Conservation (phyloP, 108 stramenopile species). For the Mayamaea pseudoterrestris region DNA sequence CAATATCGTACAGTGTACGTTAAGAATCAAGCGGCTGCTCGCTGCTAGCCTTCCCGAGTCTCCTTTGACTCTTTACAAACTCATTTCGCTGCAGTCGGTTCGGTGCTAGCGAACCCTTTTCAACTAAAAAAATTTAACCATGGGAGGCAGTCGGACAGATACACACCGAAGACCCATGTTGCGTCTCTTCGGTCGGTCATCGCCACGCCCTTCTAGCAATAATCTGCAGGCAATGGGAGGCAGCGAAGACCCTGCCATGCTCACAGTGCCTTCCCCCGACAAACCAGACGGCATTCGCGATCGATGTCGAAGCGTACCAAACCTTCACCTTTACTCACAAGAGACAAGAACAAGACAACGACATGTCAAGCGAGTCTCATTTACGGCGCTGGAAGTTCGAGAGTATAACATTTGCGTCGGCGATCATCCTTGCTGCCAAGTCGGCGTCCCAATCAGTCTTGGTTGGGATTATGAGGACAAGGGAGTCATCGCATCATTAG, state of each 20-base stretch:
- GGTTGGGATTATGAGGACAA: slow-evolving; percentile 35
- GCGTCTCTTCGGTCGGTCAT: background rate
- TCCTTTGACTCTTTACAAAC: too few species aligned
- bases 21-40: too few species aligned
- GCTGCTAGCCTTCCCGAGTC: too few species aligned
- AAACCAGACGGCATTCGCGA: background rate
- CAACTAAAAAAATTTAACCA: background rate
- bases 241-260: background rate
- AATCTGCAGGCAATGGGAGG: background rate
- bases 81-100: too few species aligned
- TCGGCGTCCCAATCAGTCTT: slow-evolving; percentile 35
- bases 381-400: slow-evolving; percentile 22
- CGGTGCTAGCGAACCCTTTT: too few species aligned
- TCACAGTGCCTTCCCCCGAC: background rate
- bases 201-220: background rate
- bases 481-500: background rate
- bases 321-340: background rate
- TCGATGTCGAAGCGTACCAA: too few species aligned
- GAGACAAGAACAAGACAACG: background rate
- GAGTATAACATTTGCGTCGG: slow-evolving; percentile 31
- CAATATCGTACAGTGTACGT: too few species aligned
- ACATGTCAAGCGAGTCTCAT: slow-evolving; percentile 7
- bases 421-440: slow-evolving; percentile 40
- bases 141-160: background rate
- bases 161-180: background rate